Conservation (phyloP, 495 filamentous ascomycete species). For the Penicillium silybi region DNA sequence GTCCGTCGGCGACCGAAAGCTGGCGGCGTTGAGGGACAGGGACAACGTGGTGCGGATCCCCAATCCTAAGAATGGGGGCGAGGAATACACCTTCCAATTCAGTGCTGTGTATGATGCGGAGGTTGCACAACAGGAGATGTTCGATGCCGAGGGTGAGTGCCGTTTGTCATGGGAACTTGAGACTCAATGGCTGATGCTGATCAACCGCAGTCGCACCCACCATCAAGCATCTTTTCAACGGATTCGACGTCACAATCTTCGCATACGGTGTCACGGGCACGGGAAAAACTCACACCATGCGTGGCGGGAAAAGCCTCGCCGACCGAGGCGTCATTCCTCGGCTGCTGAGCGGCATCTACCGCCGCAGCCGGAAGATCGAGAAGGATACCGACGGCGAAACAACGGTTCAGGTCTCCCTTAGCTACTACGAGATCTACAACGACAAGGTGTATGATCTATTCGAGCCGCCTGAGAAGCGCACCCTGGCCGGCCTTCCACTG, state of each 20-base stretch:
- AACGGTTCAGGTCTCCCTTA: constrained; percentile 72
- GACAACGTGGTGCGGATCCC: constrained; percentile 80
- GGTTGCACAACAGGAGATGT: constrained; percentile 79
- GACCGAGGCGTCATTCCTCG: constrained; percentile 91
- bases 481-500: constrained; percentile 75
- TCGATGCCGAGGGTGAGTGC: constrained; percentile 76
- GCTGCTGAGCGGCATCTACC: constrained; percentile 81
- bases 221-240: constrained; percentile 88
- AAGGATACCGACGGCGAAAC: constrained; percentile 78
- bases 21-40: constrained; percentile 49
- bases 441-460: constrained; percentile 94
- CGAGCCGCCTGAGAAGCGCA: constrained; percentile 85
- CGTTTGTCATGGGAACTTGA: not conserved
- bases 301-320: constrained; percentile 81
- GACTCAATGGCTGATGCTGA: constrained; percentile 19
- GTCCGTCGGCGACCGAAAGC: constrained; percentile 24
- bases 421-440: constrained; percentile 99
- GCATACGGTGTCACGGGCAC: constrained; percentile 95
- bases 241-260: constrained; percentile 90
- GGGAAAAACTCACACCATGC: constrained; percentile 98
- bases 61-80: constrained; percentile 86
- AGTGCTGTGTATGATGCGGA: constrained; percentile 83
- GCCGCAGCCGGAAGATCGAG: constrained; percentile 77
- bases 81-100: constrained; percentile 93
- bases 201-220: constrained; percentile 58